phyloP scores from a whole-genome alignment of 768 basidiomycete genomes.

The Strobilomyces confusus region DNA sequence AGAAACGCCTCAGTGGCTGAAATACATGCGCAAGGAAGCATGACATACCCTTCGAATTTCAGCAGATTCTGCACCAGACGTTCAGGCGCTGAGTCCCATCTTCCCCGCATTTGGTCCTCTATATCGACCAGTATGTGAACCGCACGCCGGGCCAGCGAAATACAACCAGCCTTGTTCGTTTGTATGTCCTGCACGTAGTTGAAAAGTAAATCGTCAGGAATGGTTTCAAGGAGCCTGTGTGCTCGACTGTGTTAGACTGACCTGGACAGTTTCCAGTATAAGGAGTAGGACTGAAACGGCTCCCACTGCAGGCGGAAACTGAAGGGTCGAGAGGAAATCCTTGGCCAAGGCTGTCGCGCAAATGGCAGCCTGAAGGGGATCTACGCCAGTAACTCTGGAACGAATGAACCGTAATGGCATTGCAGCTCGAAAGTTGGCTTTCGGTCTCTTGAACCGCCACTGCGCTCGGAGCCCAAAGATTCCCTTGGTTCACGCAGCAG shows the following conservation, averaged over 20 bases:
- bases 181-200: conserved; percentile 24
- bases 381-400: conserved; percentile 23
- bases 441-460: background rate
- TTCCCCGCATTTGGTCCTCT: conserved; percentile 41
- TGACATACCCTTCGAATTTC: conserved; percentile 38
- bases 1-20: background rate
- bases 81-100: conserved; percentile 41
- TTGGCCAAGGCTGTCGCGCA: conserved; percentile 28
- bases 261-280: conserved; percentile 46
- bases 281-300: conserved; percentile 38
- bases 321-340: conserved; percentile 31
- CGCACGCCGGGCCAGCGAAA: conserved; percentile 38
- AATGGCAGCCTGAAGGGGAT: conserved; percentile 30
- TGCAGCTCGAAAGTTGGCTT: background rate
- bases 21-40: background rate
- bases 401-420: conserved; percentile 32
- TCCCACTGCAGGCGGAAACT: conserved; percentile 43
- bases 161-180: conserved; percentile 38
- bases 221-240: background rate
- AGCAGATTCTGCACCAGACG: conserved; percentile 37
- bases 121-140: conserved; percentile 41
- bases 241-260: conserved; percentile 13
- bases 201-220: background rate
- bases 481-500: too few species aligned
- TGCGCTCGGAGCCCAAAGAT: too few species aligned